phyloP scores from a whole-genome alignment of 306 rosid genomes.

The Lathyrus sativus region DNA sequence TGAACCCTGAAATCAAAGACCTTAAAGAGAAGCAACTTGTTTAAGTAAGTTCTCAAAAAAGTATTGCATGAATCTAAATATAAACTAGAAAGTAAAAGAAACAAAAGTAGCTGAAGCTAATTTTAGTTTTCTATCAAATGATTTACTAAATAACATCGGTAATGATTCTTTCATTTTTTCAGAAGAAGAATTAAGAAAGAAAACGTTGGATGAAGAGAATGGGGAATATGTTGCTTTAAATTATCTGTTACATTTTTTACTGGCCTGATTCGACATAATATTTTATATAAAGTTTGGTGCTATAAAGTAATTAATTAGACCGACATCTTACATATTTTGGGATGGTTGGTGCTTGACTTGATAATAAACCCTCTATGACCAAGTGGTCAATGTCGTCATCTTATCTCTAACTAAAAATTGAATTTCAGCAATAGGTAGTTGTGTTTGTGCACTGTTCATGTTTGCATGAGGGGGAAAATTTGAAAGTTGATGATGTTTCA shows the following conservation, averaged over 20 bases:
- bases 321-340: slow-evolving; percentile 11
- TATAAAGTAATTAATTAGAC: not conserved
- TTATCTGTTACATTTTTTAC: slow-evolving; percentile 16
- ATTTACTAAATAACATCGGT: slow-evolving; percentile 3
- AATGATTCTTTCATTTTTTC: slow-evolving; percentile 8
- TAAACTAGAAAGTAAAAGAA: not conserved
- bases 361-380: slow-evolving; percentile 9
- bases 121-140: not conserved
- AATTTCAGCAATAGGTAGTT: slow-evolving; percentile 4
- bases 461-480: not conserved
- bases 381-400: slow-evolving; percentile 1
- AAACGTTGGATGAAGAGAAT: slow-evolving; percentile 16
- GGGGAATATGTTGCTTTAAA: slow-evolving; percentile 14
- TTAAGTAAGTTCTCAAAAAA: slow-evolving; percentile 32
- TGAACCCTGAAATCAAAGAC: too few species aligned
- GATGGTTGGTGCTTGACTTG: slow-evolving; percentile 13
- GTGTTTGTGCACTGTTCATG: slow-evolving; percentile 13
- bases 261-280: slow-evolving; percentile 14
- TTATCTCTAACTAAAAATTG: slow-evolving; percentile 2
- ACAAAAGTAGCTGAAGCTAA: slow-evolving; percentile 6
- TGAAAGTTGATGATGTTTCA: slow-evolving; percentile 2
- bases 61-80: slow-evolving; percentile 20
- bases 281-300: not conserved
- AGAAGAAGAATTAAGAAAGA: slow-evolving; percentile 24
- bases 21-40: too few species aligned